Base-by-base conservation (phyloP, 2,329 filamentous ascomycete genomes). In the Pseudogymnoascus sp. region DNA sequence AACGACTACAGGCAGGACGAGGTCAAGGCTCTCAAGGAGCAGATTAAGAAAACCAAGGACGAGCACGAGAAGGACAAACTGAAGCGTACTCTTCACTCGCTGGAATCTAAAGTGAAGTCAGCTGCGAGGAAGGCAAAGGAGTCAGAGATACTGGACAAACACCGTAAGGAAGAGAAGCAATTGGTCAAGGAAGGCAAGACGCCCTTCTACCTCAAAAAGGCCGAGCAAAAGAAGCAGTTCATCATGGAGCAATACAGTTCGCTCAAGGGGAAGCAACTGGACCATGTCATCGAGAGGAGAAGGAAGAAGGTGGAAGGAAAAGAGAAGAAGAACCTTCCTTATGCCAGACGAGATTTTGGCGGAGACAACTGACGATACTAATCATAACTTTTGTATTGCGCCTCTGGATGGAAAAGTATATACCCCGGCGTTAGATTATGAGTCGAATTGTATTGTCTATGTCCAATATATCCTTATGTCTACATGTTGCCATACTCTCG, bases 131-230 rank as follows among this genome's bases (percentile, higher is more conserved):
- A 87, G 77, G 88, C 91, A 66, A 83, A 87, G 65, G 85, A 89
- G 75, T 80, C 84, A 69, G 83, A 85, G 64, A 78, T 97, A 44
- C 71, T 93, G 62, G 80, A 85, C 50, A 86, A 89, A 75, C 93
- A 97, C 78, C 85, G 89, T 72, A 84, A 84, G 77, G 82, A 87
- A 74, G 95, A 99, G 80, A 92, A 91, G 78, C 89, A 93, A 74
- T 78, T 90, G 65, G 87, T 97, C 61, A 86, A 86, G 70, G 85
- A 96, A 78, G 95, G 95, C 66, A 97, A 97, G 85, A 86, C 83
- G 74, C 93, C 95, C 0, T 99, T 92, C 78, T 97, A 91, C 76
- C 79, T 97, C 71, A 99, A 99, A 84, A 88, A 87, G 79, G 86
- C 87, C 72, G 93, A 97, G 78, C 85, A 95, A 80, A 96, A 95